phyloP scores from a whole-genome alignment of 306 rosid species.

The Casuarina equisetifolia region DNA sequence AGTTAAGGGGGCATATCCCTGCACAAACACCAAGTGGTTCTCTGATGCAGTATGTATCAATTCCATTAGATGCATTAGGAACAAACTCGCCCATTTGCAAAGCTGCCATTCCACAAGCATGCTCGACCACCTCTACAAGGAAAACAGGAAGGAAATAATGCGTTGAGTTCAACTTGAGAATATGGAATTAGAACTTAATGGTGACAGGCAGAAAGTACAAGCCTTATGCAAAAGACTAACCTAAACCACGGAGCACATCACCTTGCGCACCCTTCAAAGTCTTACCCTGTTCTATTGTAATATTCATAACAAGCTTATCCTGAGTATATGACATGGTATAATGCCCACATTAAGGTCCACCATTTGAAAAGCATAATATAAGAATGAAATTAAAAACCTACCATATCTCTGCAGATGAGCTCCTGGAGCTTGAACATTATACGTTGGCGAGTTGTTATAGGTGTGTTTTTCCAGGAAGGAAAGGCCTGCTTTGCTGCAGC shows the following conservation, averaged over 20 bases:
- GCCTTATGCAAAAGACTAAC: constrained; percentile 41
- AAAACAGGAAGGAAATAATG: constrained; percentile 11
- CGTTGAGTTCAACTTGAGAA: constrained; percentile 11
- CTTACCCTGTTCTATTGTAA: constrained; percentile 64
- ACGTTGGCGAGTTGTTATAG: constrained; percentile 58
- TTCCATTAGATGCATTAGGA: constrained; percentile 65
- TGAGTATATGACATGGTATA: constrained; percentile 33
- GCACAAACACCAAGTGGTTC: constrained; percentile 92
- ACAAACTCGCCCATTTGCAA: constrained; percentile 69
- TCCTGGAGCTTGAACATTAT: constrained; percentile 73
- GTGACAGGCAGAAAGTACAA: constrained; percentile 22
- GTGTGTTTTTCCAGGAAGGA: constrained; percentile 63
- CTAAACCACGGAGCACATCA: constrained; percentile 71
- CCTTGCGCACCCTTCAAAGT: constrained; percentile 59
- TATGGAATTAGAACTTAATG: constrained; percentile 7
- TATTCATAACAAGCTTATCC: constrained; percentile 66
- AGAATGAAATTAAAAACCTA: constrained; percentile 31
- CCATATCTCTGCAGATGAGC: constrained; percentile 71
- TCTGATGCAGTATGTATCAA: constrained; percentile 64
- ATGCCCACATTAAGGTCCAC: constrained; percentile 8
- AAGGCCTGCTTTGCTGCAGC: constrained; percentile 75
- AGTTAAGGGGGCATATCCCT: constrained; percentile 70
- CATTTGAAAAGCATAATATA: constrained; percentile 3
- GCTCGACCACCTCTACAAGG: constrained; percentile 67
- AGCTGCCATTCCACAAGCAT: constrained; percentile 70